Base-by-base conservation (phyloP, 1,139 yeast genomes). In the Lodderomyces metapsilosis region DNA sequence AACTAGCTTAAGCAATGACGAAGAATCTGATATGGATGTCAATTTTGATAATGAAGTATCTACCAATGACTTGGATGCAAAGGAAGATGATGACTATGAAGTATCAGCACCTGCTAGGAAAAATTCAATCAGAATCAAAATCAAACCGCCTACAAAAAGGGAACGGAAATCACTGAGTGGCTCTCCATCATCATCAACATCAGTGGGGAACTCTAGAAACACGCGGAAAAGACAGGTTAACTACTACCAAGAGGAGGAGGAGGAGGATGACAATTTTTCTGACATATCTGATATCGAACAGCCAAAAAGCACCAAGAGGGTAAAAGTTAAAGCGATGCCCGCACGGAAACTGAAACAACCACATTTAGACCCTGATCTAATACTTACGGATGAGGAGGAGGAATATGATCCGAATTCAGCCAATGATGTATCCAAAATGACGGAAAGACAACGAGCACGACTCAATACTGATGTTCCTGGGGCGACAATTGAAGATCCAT, bases 381-480 rank as follows among this genome's bases (percentile, higher is more conserved):
- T 69, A 3, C 58, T 71, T 32, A 70, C 75, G 0, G 77, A 71
- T 44, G 77, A 70, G 52, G 75, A 69, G 47, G 57, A 63, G 7
- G 77, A 71, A 45, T 67, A 69, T 46, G 64, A 69, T 43, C 72
- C 73, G 4, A 61, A 59, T 38, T 65, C 63, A 27, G 61, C 63
- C 43, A 71, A 73, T 5, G 84, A 80, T 52, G 53, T 74, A 7
- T 63, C 80, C 9, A 73, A 77, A 46, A 73, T 80, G 80, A 80
- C 86, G 0, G 85, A 80, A 47, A 62, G 86, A 53, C 87, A 81
- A 55, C 57, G 84, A 36, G 74, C 81, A 2, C 68, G 71, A 47
- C 66, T 62, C 34, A 80, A 72, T 16, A 64, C 64, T 12, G 56
- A 51, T 16, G 52, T 43, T 7, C 10, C 31, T 4, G 35, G 34